These are phyloP conservation scores for Gossypium ekmanianum DNA, from an alignment of 345 rosid genomes.

Conservation along the genomic window DNA sequence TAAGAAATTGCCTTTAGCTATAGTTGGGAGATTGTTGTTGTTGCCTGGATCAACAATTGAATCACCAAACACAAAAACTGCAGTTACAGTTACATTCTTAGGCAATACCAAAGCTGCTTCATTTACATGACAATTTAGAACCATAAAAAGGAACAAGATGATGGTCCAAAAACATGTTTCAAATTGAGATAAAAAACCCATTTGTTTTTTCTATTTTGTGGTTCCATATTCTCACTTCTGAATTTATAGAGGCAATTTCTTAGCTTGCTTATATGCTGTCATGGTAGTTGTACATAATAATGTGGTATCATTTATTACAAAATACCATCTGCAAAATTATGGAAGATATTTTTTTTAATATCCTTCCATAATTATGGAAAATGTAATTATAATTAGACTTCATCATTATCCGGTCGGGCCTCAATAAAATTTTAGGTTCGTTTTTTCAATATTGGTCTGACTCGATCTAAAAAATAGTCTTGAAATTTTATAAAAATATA, in stretches of 20 bases:
- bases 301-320: background rate
- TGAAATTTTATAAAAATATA: too few relatives aligned
- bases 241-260: background rate
- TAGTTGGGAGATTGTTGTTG: slow-evolving; percentile 52
- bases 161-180: background rate
- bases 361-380: too few relatives aligned
- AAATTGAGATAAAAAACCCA: background rate
- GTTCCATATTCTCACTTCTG: background rate
- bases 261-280: background rate
- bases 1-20: slow-evolving; percentile 52
- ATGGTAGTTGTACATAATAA: background rate
- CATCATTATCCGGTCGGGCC: too few relatives aligned
- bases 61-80: slow-evolving; percentile 68
- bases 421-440: too few relatives aligned
- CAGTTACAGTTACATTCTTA: slow-evolving; percentile 43
- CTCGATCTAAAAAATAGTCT: too few relatives aligned
- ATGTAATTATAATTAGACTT: too few relatives aligned
- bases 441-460: too few relatives aligned
- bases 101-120: slow-evolving; percentile 4
- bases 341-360: too few relatives aligned
- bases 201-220: background rate
- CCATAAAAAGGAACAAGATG: background rate
- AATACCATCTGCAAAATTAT: too few relatives aligned
- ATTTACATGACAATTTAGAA: background rate
- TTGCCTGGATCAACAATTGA: slow-evolving; percentile 84